These are phyloP conservation scores for Carex sylvatica DNA, from an alignment of 202 grass and related monocot species.

Conservation along the genomic window DNA sequence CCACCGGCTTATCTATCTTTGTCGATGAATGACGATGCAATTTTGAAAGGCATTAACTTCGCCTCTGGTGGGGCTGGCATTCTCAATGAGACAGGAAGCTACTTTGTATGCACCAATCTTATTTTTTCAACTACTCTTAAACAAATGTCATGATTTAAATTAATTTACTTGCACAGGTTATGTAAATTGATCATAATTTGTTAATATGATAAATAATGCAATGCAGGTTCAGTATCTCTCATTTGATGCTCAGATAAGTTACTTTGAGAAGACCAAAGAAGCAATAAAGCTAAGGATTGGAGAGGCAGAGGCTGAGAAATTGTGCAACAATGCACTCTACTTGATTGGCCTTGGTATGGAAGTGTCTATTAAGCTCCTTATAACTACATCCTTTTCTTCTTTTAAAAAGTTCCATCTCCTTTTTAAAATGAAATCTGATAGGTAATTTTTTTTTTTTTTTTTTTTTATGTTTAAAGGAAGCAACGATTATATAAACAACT, in stretches of 20 bases:
- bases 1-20: conserved; percentile 70
- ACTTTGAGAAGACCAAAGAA: conserved; percentile 55
- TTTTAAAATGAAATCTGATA: background rate
- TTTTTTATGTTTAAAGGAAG: conserved; percentile 46
- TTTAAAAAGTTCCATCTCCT: background rate
- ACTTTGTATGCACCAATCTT: conserved; percentile 59
- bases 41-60: conserved; percentile 71
- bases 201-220: background rate
- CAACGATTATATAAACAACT: conserved; percentile 99
- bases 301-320: conserved; percentile 54
- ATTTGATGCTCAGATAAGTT: conserved; percentile 85
- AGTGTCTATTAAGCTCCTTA: background rate
- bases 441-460: background rate
- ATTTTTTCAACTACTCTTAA: background rate
- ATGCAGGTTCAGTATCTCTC: conserved; percentile 83
- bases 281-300: conserved; percentile 73
- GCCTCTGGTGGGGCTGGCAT: conserved; percentile 84
- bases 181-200: background rate
- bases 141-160: background rate
- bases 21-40: conserved; percentile 64
- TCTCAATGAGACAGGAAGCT: conserved; percentile 93
- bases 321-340: conserved; percentile 62
- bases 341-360: conserved; percentile 63
- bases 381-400: conserved; percentile 3
- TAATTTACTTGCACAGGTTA: background rate